These are phyloP conservation scores for Pyrenopolyporus hunteri DNA, from an alignment of 495 filamentous ascomycete genomes.

Conservation along the genomic window DNA sequence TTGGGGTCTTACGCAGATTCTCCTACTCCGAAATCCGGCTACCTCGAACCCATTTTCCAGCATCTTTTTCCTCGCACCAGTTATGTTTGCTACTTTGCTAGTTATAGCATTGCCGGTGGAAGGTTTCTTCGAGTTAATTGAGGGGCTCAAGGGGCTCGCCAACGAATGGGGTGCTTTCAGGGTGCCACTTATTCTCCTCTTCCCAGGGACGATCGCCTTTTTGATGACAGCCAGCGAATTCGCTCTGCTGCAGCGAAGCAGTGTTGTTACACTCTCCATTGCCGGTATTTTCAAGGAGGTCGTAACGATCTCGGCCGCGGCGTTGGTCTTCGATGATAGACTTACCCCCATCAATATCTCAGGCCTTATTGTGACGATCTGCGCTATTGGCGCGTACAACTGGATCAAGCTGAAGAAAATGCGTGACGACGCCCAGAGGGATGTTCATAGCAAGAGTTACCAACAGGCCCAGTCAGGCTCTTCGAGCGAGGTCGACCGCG, in stretches of 20 bases:
- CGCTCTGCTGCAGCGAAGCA: constrained; percentile 90
- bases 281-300: constrained; percentile 99
- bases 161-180: constrained; percentile 65
- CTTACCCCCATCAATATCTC: constrained; percentile 89
- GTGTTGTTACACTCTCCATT: constrained; percentile 93
- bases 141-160: constrained; percentile 66
- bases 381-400: constrained; percentile 87
- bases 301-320: constrained; percentile 90
- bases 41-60: constrained; percentile 96
- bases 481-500: constrained; percentile 34
- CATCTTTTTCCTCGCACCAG: constrained; percentile 93
- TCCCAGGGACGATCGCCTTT: constrained; percentile 91
- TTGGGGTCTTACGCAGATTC: constrained; percentile 95
- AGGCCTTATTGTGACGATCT: constrained; percentile 86
- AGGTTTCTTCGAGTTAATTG: constrained; percentile 68
- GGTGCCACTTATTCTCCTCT: constrained; percentile 72
- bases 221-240: constrained; percentile 97
- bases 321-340: constrained; percentile 85
- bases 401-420: constrained; percentile 93
- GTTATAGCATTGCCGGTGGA: constrained; percentile 86
- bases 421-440: constrained; percentile 69
- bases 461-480: constrained; percentile 37
- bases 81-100: constrained; percentile 90
- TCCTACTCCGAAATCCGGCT: constrained; percentile 91
- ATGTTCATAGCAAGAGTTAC: constrained; percentile 45